Percentiles rank a stretch among this genome's conserved stretches.
phyloP scores from a whole-genome alignment of 768 basidiomycete species.

The Mrakia hoshinonis region DNA sequence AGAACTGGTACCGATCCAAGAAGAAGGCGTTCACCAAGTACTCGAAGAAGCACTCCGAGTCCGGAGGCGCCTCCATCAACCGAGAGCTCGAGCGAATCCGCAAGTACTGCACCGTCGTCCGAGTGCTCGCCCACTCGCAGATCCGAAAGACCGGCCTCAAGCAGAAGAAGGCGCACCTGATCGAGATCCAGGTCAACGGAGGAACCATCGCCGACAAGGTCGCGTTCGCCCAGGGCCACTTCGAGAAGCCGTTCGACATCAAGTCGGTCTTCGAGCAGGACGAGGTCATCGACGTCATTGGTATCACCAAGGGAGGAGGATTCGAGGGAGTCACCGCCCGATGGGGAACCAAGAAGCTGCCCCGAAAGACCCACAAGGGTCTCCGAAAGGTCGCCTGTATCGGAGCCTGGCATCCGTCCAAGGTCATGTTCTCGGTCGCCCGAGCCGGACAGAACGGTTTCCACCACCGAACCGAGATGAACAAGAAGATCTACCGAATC shows the following conservation, averaged over 20 bases:
- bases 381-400: slow-evolving; percentile 65
- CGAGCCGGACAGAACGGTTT: slow-evolving; percentile 92
- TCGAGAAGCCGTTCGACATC: slow-evolving; percentile 92
- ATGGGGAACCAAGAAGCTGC: slow-evolving; percentile 99
- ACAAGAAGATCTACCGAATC: slow-evolving; percentile 98
- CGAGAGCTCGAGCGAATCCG: slow-evolving; percentile 98
- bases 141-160: slow-evolving; percentile 93
- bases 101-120: slow-evolving; percentile 99
- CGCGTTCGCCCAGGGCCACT: slow-evolving; percentile 82
- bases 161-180: slow-evolving; percentile 99
- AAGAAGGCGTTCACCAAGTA: slow-evolving; percentile 99
- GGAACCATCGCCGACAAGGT: slow-evolving; percentile 95
- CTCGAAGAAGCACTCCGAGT: slow-evolving; percentile 97
- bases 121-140: slow-evolving; percentile 98
- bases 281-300: slow-evolving; percentile 92
- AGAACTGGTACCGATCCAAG: slow-evolving; percentile 99
- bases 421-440: slow-evolving; percentile 99
- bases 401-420: slow-evolving; percentile 46
- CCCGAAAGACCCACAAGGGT: slow-evolving; percentile 99
- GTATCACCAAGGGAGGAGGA: slow-evolving; percentile 94
- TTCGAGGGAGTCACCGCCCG: slow-evolving; percentile 99
- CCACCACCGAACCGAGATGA: slow-evolving; percentile 53
- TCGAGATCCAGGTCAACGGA: slow-evolving; percentile 97
- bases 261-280: slow-evolving; percentile 85
- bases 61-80: slow-evolving; percentile 77